Evolutionary conservation across 768 basidiomycete genomes (phyloP), one percentile per base, ranked within the genome.

Genomic region (Strobilomyces confusus): DNA sequence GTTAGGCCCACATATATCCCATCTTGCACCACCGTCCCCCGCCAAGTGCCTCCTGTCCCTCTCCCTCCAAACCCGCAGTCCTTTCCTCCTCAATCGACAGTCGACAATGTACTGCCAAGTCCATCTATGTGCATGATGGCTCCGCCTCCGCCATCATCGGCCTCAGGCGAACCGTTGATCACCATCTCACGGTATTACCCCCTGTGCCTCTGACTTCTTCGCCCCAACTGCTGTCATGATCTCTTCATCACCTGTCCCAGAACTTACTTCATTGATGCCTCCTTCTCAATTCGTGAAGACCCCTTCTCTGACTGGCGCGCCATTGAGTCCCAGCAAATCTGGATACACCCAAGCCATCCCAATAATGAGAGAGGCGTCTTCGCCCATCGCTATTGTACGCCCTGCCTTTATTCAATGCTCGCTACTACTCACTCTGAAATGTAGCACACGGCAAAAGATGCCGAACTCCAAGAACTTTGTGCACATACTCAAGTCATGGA

Each of bases 401-500:
- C 37, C 43, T 14, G 9, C 46, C 43, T 34, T 25, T 20, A 8
- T 32, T 22, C 25, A 20, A 38, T 41, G n/a, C 49, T 40, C 45
- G 4, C 25, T 14, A 44, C 38, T 22, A 56, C 46, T 69, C 60
- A 60, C n/a, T 15, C 15, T 11, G 23, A n/a, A n/a, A 49, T 48
- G 4, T 53, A 69, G 61, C 67, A 64, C 37, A 64, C 59, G 23
- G 64, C 52, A 49, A 81, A 86, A 56, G 86, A 85, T 51, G 69
- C 78, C 48, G 86, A 88, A 62, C 69, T 83, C 20, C 85, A 95
- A 70, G 92, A 95, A 68, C 74, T 94, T 47, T 82, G 86, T 40
- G 86, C 87, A 26, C 92, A 90, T 69, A 76, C 90, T 26, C 84
- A 91, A 22, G 83, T 95, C 5, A 74, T 97, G 26, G 97, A 99